These are phyloP conservation scores for Wickerhamiella sergipiensis DNA, from an alignment of 805 yeast species.

Conservation along the genomic window DNA sequence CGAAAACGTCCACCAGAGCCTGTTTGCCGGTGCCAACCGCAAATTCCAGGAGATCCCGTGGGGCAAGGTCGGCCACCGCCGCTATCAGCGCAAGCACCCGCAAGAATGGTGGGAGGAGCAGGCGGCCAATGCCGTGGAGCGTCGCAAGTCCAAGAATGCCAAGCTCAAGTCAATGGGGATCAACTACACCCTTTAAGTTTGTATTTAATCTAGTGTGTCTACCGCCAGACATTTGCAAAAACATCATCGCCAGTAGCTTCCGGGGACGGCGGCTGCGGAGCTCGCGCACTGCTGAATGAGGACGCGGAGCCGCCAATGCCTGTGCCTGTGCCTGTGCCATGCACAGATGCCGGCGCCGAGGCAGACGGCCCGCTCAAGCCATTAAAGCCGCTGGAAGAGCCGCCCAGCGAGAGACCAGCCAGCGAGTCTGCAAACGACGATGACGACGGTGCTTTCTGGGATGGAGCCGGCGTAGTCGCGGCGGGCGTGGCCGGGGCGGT, in stretches of 20 bases:
- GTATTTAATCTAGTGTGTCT: conserved; percentile 1
- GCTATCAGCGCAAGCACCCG: conserved; percentile 46
- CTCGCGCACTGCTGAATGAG: not conserved
- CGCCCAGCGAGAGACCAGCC: not conserved
- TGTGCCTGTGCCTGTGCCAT: not conserved
- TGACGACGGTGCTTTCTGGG: not conserved
- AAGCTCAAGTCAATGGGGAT: conserved; percentile 46
- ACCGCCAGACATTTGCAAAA: conserved; percentile 28
- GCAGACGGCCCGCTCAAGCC: not conserved
- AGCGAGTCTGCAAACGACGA: not conserved
- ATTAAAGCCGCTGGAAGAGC: not conserved
- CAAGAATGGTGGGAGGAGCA: conserved; percentile 42
- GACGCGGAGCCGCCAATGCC: not conserved
- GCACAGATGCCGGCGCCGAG: not conserved
- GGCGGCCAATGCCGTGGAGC: conserved; percentile 32
- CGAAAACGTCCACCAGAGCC: conserved; percentile 29
- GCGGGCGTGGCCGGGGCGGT: conserved; percentile 12
- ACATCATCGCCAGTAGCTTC: conserved; percentile 22
- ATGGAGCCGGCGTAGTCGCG: conserved; percentile 1
- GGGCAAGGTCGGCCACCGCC: conserved; percentile 37
- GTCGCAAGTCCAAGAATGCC: conserved; percentile 32
- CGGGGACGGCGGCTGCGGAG: not conserved
- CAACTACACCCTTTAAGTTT: conserved; percentile 26
- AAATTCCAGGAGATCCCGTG: conserved; percentile 48
- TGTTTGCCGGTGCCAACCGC: conserved; percentile 44